A percentile compares a stretch with the other conserved stretches of the same genome.
Conservation (phyloP, 2,329 filamentous ascomycete species). For the Cercospora sp. region DNA sequence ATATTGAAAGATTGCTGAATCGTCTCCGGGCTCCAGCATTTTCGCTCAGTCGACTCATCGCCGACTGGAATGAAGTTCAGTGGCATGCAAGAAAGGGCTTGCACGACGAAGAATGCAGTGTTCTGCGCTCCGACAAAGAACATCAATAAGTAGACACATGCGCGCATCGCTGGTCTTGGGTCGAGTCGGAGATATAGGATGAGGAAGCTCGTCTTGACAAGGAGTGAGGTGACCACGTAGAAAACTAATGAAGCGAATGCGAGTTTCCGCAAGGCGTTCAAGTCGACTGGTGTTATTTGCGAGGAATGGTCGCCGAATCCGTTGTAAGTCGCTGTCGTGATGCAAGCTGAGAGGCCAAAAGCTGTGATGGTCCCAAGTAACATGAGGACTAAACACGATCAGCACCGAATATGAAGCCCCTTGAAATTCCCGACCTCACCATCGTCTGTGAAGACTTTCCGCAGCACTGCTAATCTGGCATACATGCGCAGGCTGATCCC, state of each 20-base stretch:
- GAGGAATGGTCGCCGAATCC: constrained; percentile 17
- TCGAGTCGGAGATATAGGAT: constrained; percentile 22
- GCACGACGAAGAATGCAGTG: constrained; percentile 9
- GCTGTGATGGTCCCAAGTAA: constrained; percentile 18
- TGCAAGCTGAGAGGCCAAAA: constrained; percentile 16
- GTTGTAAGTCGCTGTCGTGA: constrained; percentile 16
- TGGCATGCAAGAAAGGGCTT: constrained; percentile 16
- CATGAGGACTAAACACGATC: constrained; percentile 15
- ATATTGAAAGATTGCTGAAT: constrained; percentile 21
- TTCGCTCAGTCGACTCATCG: not conserved
- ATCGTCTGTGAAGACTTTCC: constrained; percentile 25
- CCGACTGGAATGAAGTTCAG: constrained; percentile 2
- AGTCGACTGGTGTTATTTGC: not conserved
- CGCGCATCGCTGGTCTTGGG: constrained; percentile 20
- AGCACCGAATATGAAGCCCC: not conserved
- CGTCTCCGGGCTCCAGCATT: constrained; percentile 12
- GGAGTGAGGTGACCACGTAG: constrained; percentile 17
- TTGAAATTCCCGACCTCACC: constrained; percentile 11
- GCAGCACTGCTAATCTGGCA: constrained; percentile 13
- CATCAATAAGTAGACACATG: constrained; percentile 18
- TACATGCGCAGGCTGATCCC: constrained; percentile 21
- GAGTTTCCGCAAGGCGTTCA: constrained; percentile 11
- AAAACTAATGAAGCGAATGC: constrained; percentile 14
- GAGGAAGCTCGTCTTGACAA: constrained; percentile 21
- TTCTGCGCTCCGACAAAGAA: constrained; percentile 12